A percentile compares a stretch with the other conserved stretches of the same genome.
phyloP scores from a whole-genome alignment of 225 moss, liverwort and hornwort genomes.

The Pseudoscleropodium purum region DNA sequence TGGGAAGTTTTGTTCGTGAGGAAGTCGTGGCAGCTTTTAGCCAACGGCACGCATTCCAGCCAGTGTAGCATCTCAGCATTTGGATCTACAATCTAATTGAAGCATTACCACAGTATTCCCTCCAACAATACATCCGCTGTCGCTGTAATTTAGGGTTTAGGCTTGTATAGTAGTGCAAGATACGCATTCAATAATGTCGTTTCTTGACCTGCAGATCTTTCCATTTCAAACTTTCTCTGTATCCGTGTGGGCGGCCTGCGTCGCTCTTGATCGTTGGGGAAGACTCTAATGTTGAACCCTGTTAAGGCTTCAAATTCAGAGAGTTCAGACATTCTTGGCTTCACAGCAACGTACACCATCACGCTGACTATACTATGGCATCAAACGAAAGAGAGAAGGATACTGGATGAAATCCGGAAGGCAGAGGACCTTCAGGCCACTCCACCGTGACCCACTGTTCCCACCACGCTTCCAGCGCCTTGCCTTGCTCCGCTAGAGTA shows the following conservation, averaged over 20 bases:
- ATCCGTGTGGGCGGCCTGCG: neutral
- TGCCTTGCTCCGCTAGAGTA: neutral
- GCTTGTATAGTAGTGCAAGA: neutral
- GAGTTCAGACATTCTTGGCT: neutral
- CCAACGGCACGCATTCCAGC: slow-evolving; percentile 59
- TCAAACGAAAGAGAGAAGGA: slow-evolving; percentile 4
- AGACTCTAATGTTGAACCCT: slow-evolving; percentile 8
- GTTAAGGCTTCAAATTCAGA: neutral
- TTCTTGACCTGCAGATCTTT: neutral
- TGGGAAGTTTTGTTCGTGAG: slow-evolving; percentile 5
- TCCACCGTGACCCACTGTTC: slow-evolving; percentile 20
- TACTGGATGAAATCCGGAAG: slow-evolving; percentile 18
- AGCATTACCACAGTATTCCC: neutral
- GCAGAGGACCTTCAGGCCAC: slow-evolving; percentile 45
- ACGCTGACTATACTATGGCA: neutral
- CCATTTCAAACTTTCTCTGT: neutral
- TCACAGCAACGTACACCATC: neutral
- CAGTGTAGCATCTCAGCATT: slow-evolving; percentile 64
- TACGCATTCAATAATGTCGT: neutral
- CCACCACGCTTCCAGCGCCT: slow-evolving; percentile 29
- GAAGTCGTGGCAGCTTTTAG: slow-evolving; percentile 43
- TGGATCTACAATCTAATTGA: slow-evolving; percentile 16
- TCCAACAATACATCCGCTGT: neutral
- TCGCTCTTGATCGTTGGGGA: neutral
- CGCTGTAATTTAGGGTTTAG: neutral